Base-by-base conservation (phyloP, 805 yeast genomes). In the Starmerella gropengiesseri region DNA sequence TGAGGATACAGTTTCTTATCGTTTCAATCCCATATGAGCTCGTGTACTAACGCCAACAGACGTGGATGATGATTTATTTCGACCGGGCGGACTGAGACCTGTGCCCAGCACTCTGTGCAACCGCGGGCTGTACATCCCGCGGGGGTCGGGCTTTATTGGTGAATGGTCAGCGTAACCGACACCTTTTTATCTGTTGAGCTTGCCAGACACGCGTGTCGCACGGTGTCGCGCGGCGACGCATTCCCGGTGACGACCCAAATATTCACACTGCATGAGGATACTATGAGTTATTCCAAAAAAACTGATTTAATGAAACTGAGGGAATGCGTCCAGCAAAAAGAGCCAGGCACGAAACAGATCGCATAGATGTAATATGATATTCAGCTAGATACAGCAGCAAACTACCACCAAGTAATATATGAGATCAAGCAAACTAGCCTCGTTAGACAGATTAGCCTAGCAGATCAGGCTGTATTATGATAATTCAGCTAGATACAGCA, bases 231-330 rank as follows among this genome's bases (percentile, higher is more conserved):
- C 22, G 16, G 26, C 18, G 3, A 17, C 23, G 13, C 14, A 36
- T 20, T 38, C 48, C 51, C 61, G 40, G 46, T 59, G 63, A 58
- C 55, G 64, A 58, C 38, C 41, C 33, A 26, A 43, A 48, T 60
- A 60, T 60, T 60, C 64, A 60, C 64, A 60, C 64, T 60, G 63
- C 58, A 52, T 51, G 62, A 60, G 14, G 41, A 37, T 44, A 17
- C 21, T 52, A 40, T 43, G 58, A 59, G 52, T 55, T 51, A 51
- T 50, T 19, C 34, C 37, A 52, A 48, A 49, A 55, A 53, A 52
- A 59, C 63, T 59, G 63, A 59, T 59, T 59, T 59, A 59, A 59
- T 59, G 63, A 59, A 50, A 55, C 63, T 50, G 63, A 59, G 60
- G 51, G 35, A 20, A 31, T 31, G n/a, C 23, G 23, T 17, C 14